Evolutionary conservation across 164 flowering plant species (phyloP).

Genomic region (Macadamia tetraphylla): DNA sequence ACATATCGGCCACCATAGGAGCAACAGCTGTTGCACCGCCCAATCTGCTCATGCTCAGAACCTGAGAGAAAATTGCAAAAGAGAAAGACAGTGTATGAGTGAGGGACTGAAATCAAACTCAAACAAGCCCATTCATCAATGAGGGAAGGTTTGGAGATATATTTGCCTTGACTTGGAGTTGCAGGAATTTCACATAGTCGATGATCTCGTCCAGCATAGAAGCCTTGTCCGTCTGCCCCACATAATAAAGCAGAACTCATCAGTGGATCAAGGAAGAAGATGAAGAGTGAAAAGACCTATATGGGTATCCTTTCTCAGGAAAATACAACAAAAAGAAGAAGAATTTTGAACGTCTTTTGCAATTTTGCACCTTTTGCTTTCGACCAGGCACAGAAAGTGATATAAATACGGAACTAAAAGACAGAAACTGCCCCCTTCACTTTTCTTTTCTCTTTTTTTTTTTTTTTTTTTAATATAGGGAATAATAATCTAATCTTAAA

Average conservation of each 20-base stretch:
- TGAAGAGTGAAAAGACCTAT: no score
- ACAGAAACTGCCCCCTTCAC: neutral
- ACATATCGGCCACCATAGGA: constrained; percentile 69
- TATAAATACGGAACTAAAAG: neutral
- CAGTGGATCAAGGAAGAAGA: neutral
- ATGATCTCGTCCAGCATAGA: constrained; percentile 99
- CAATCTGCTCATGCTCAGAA: constrained; percentile 96
- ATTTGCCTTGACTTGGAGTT: constrained; percentile 96
- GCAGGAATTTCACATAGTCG: constrained; percentile 96
- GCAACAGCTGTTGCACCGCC: constrained; percentile 94
- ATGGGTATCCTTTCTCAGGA: no score
- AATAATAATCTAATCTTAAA: no score
- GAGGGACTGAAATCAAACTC: neutral
- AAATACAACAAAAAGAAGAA: neutral
- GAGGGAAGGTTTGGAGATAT: neutral
- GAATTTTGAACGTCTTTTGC: no score
- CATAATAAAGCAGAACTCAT: neutral
- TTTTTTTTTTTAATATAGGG: no score
- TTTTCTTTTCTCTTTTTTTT: no score
- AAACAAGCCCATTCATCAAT: neutral
- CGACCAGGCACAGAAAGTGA: constrained; percentile 9
- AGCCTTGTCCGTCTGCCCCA: constrained; percentile 92
- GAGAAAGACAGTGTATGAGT: neutral
- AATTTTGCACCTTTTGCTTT: neutral
- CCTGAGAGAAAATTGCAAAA: constrained; percentile 35